A percentile compares a stretch with the other conserved stretches of the same genome.
Evolutionary conservation across 2,329 filamentous ascomycete species (phyloP).

Genomic region (Botrytis byssoidea): DNA sequence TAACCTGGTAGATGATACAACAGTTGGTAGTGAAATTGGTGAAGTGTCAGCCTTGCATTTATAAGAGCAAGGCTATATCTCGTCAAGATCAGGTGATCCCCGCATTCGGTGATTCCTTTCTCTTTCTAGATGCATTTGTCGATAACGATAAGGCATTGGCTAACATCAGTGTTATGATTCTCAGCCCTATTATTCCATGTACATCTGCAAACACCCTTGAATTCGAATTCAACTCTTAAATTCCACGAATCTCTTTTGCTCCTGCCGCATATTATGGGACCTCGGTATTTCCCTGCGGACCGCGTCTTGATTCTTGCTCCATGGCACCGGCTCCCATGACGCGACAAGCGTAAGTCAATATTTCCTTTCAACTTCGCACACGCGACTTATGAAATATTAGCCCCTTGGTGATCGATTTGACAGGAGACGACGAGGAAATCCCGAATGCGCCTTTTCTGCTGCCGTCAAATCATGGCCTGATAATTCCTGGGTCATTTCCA

Average conservation of each 20-base stretch:
- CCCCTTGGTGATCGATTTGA: conserved; percentile 15
- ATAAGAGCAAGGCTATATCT: not conserved
- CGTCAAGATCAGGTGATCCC: not conserved
- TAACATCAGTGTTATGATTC: not conserved
- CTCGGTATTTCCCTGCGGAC: not conserved
- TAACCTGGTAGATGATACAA: not conserved
- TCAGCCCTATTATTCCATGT: not conserved
- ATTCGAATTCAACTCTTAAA: not conserved
- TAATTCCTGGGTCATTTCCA: conserved; percentile 9
- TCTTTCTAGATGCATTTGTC: not conserved
- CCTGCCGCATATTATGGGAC: not conserved
- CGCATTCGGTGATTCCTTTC: not conserved
- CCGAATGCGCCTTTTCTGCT: not conserved
- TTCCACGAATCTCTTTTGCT: not conserved
- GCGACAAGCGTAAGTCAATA: conserved; percentile 7
- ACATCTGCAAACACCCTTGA: not conserved
- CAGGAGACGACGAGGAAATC: conserved; percentile 10
- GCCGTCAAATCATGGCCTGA: conserved; percentile 13
- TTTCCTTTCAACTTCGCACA: conserved; percentile 1
- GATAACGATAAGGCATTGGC: conserved; percentile 13
- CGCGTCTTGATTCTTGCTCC: not conserved
- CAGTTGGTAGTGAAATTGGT: not conserved
- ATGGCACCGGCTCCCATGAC: conserved; percentile 10
- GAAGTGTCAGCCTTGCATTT: conserved; percentile 1
- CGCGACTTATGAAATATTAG: conserved; percentile 8